phyloP scores from a whole-genome alignment of 1,139 yeast genomes.

The Yamadazyma conglobata region DNA sequence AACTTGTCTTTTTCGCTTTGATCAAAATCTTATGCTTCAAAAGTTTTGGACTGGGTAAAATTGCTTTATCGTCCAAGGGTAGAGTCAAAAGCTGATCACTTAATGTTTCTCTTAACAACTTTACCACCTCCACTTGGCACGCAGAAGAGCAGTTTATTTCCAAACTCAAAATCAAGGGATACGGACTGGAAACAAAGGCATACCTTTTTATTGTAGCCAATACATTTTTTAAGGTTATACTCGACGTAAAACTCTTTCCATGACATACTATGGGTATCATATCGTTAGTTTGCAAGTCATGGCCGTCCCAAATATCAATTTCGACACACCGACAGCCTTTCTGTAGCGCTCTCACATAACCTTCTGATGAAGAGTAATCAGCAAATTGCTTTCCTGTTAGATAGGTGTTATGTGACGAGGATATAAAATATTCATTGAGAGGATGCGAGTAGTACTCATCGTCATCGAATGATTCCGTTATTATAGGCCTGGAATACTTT shows the following conservation, averaged over 20 bases:
- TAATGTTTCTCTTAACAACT: conserved; percentile 50
- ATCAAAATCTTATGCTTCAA: conserved; percentile 67
- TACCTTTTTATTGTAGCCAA: conserved; percentile 70
- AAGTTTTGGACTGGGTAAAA: conserved; percentile 69
- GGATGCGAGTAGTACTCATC: conserved; percentile 58
- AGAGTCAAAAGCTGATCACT: conserved; percentile 55
- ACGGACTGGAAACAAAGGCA: conserved; percentile 81
- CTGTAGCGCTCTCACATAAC: conserved; percentile 83
- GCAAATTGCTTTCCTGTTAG: conserved; percentile 86
- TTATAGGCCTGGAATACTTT: conserved; percentile 35
- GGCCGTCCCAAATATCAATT: conserved; percentile 93
- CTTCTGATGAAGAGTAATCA: conserved; percentile 87
- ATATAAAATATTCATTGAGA: conserved; percentile 78
- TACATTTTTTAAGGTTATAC: conserved; percentile 69
- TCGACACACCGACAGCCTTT: conserved; percentile 93
- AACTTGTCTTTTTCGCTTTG: conserved; percentile 66
- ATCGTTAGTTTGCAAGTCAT: conserved; percentile 30
- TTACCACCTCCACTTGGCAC: conserved; percentile 59
- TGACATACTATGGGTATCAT: conserved; percentile 76
- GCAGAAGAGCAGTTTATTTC: conserved; percentile 74
- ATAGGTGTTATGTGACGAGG: conserved; percentile 95
- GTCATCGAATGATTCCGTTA: conserved; percentile 18
- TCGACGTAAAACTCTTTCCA: conserved; percentile 77
- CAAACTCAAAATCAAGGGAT: conserved; percentile 81
- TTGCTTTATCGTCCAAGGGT: conserved; percentile 28